A percentile compares a stretch with the other conserved stretches of the same genome.
Conservation (phyloP, 164 flowering plant species). For the Vitis amurensis region DNA sequence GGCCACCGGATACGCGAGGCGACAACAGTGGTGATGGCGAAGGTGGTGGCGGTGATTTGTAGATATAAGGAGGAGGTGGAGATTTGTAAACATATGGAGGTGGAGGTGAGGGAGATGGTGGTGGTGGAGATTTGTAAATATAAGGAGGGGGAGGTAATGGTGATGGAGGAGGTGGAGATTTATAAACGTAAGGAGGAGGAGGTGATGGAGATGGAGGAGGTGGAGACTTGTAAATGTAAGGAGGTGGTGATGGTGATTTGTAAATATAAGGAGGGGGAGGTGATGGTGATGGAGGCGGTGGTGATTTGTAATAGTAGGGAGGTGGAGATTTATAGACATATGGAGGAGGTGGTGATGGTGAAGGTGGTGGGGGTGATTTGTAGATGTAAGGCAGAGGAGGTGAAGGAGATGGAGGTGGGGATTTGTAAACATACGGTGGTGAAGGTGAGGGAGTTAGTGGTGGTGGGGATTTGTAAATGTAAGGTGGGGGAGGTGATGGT, state of each 20-base stretch:
- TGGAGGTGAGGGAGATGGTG: background rate
- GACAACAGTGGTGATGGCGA: too few species aligned
- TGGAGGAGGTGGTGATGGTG: background rate
- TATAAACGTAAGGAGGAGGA: background rate
- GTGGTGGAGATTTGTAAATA: background rate
- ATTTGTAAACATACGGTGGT: background rate
- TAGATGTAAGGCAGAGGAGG: background rate
- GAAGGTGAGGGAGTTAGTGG: background rate
- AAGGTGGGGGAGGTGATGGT: background rate
- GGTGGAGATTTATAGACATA: background rate
- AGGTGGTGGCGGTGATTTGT: slow-evolving; percentile 2
- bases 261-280: background rate
- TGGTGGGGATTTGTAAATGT: background rate
- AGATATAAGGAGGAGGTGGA: slow-evolving; percentile 5
- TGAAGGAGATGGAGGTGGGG: background rate
- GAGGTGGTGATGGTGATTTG: background rate
- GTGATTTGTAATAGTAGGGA: too few species aligned
- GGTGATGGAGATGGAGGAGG: background rate
- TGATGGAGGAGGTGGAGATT: too few species aligned
- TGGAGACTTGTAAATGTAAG: background rate
- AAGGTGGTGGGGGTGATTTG: slow-evolving; percentile 1
- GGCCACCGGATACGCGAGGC: too few species aligned
- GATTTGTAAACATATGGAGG: background rate
- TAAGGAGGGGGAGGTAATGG: too few species aligned
- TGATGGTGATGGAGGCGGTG: background rate